Evolutionary conservation across 1,139 yeast species (phyloP).

Genomic region (Yamadazyma dendronema): DNA sequence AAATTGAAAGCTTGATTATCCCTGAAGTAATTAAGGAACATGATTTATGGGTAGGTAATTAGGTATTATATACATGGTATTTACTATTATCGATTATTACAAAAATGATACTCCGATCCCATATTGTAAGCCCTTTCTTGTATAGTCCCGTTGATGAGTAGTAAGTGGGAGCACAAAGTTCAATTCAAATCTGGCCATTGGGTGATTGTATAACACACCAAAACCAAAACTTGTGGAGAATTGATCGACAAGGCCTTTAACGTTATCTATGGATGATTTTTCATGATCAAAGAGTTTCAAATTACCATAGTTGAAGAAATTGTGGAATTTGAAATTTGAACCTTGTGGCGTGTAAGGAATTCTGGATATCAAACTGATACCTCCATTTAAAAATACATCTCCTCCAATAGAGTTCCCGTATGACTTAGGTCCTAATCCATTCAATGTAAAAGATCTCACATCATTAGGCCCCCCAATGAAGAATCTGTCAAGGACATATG

Average conservation of each 20-base stretch:
- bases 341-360: constrained; percentile 58
- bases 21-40: constrained; percentile 72
- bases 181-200: constrained; percentile 87
- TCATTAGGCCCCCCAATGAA: constrained; percentile 78
- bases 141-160: constrained; percentile 60
- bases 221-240: constrained; percentile 62
- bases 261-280: constrained; percentile 11
- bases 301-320: constrained; percentile 73
- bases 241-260: constrained; percentile 27
- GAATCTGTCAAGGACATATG: constrained; percentile 60
- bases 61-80: constrained; percentile 3
- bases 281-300: constrained; percentile 24
- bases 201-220: constrained; percentile 81
- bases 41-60: constrained; percentile 50
- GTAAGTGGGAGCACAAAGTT: constrained; percentile 79
- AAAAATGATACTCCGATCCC: constrained; percentile 88
- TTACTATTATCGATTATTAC: constrained; percentile 34
- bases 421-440: constrained; percentile 86
- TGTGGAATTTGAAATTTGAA: constrained; percentile 67
- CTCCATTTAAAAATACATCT: constrained; percentile 68
- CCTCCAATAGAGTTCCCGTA: constrained; percentile 71
- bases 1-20: constrained; percentile 74
- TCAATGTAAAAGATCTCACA: constrained; percentile 69
- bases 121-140: constrained; percentile 86
- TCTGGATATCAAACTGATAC: constrained; percentile 63